phyloP scores from a whole-genome alignment of 73 alveolate genomes.

The Durusdinium trenchii region DNA sequence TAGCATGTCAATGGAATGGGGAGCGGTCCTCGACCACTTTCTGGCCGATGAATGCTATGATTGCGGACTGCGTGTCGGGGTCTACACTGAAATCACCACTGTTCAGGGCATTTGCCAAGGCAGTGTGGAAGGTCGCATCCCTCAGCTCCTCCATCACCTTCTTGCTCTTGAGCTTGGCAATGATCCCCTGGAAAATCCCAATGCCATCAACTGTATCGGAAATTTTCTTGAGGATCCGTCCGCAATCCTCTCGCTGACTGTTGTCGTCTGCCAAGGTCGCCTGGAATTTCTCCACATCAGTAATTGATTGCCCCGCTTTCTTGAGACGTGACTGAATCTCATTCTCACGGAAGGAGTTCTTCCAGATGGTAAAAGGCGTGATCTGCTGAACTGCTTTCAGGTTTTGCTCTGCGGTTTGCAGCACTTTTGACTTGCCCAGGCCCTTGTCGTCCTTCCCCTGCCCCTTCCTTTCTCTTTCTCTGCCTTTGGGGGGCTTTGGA shows the following conservation, averaged over 20 bases:
- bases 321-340: constrained; percentile 1
- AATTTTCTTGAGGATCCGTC: neutral
- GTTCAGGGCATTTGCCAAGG: too few relatives aligned
- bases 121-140: neutral
- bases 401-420: neutral
- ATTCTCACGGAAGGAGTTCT: neutral
- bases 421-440: neutral
- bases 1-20: too few relatives aligned
- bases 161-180: neutral
- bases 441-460: neutral
- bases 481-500: too few relatives aligned
- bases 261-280: neutral
- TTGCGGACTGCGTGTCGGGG: neutral
- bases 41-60: neutral
- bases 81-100: neutral
- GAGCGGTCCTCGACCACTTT: constrained; percentile 13
- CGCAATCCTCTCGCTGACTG: neutral
- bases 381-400: neutral
- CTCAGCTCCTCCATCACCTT: too few relatives aligned
- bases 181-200: neutral
- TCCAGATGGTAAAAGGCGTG: neutral
- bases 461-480: neutral
- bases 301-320: neutral
- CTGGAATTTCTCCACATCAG: neutral
- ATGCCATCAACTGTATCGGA: neutral